These are phyloP conservation scores for Suaeda aralocaspica DNA, from an alignment of 148 eudicot genomes.

Conservation along the genomic window DNA sequence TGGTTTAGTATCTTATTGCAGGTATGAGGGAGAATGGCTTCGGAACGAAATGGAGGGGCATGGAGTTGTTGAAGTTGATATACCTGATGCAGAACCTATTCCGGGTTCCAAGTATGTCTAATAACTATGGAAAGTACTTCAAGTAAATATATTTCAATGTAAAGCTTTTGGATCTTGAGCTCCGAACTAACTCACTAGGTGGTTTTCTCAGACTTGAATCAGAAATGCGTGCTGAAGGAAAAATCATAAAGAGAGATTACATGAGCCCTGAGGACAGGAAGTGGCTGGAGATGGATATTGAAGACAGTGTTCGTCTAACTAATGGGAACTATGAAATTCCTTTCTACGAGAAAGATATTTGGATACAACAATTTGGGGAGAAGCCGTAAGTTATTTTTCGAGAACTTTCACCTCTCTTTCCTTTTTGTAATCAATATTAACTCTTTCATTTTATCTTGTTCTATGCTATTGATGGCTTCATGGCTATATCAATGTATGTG, in stretches of 20 bases:
- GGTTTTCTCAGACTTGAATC: slow-evolving; percentile 72
- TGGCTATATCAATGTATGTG: neutral
- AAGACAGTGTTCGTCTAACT: slow-evolving; percentile 57
- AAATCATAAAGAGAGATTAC: slow-evolving; percentile 72
- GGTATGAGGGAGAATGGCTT: slow-evolving; percentile 98
- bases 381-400: slow-evolving; percentile 64
- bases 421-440: neutral
- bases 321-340: slow-evolving; percentile 62
- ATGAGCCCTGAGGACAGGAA: slow-evolving; percentile 76
- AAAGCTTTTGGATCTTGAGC: slow-evolving; percentile 13
- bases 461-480: neutral
- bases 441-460: neutral
- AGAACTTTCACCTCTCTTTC: neutral
- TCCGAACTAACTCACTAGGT: slow-evolving; percentile 13
- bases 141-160: neutral
- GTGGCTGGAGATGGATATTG: slow-evolving; percentile 94
- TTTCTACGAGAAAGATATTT: slow-evolving; percentile 71
- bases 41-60: slow-evolving; percentile 87
- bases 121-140: neutral
- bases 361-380: slow-evolving; percentile 56
- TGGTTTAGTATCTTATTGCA: too few species aligned
- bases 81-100: slow-evolving; percentile 76
- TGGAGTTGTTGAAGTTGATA: slow-evolving; percentile 88
- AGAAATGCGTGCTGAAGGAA: slow-evolving; percentile 86
- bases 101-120: slow-evolving; percentile 85